These are phyloP conservation scores for Aspergillus pseudoviridinutans DNA, from an alignment of 2,329 filamentous ascomycete species.

Conservation along the genomic window DNA sequence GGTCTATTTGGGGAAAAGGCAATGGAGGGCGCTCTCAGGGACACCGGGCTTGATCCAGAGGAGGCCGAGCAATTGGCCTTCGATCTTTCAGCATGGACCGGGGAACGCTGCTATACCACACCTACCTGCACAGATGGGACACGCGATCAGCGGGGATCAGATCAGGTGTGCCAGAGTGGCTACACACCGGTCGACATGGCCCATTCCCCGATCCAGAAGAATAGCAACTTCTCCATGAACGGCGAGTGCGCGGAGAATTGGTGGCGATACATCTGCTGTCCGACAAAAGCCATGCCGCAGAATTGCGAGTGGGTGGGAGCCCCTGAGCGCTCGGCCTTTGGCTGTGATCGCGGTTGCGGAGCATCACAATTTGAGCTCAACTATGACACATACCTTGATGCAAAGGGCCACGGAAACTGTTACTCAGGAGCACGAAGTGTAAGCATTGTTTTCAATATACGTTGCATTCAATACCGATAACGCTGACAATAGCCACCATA, in stretches of 20 bases:
- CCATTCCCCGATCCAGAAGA: conserved; percentile 8
- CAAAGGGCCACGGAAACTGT: conserved; percentile 9
- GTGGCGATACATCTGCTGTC: conserved; percentile 28
- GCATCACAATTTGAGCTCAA: conserved; percentile 13
- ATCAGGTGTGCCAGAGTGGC: conserved; percentile 20
- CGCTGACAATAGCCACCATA: neutral
- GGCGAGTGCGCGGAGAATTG: conserved; percentile 17
- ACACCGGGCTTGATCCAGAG: neutral
- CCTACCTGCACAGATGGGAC: conserved; percentile 18
- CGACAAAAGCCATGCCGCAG: conserved; percentile 21
- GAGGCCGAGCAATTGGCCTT: neutral
- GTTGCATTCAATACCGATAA: neutral
- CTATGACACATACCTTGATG: conserved; percentile 10
- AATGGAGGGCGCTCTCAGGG: conserved; percentile 1
- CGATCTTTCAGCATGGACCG: conserved; percentile 18
- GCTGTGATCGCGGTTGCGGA: conserved; percentile 5
- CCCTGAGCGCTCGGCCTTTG: conserved; percentile 15
- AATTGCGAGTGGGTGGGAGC: conserved; percentile 26
- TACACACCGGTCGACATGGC: conserved; percentile 11
- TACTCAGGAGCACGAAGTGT: conserved; percentile 1
- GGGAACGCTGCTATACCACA: conserved; percentile 26
- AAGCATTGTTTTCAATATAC: neutral
- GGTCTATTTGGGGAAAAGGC: conserved; percentile 17
- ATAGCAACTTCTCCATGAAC: neutral
- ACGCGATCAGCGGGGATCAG: conserved; percentile 8